Base-by-base conservation (phyloP, 306 rosid species). In the Senna tora region DNA sequence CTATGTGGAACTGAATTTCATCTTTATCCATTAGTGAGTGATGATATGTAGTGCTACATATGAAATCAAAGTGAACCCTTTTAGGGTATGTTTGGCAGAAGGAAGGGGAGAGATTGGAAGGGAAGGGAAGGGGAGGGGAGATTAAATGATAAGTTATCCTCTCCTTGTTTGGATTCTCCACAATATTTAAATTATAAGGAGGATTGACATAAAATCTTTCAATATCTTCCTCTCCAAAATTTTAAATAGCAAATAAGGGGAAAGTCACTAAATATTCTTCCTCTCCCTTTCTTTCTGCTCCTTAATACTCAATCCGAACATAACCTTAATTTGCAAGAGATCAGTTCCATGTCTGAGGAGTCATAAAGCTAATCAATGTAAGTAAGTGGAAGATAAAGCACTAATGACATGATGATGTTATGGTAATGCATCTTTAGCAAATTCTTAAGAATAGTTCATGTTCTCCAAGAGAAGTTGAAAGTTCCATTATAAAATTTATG, bases 401-500 rank as follows among this genome's bases (percentile, higher is more conserved):
- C 21, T 41, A 11, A 65, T 42, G 38, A 28, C 5, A 36, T 9
- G 17, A 30, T 55, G 7, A 50, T 20, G 54, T 74, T 45, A 32
- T 55, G 17, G 9, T 13, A 16, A 58, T 58, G 45, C 19, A 47
- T 20, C 21, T 58, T 68, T 59, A 39, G 50, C 32, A 19, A n/a
- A 21, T 60, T 36, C 4, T 20, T 41, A 5, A 16, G 39, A 7
- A 38, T 9, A 50, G n/a, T 39, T 57, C 61, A 36, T 56, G 13
- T 42, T 22, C 53, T 57, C 36, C 46, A 12, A 25, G 42, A 43
- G 19, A 66, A 55, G 12, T 9, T 45, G 73, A 13, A 20, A 54
- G 14, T 55, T 56, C 43, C 20, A 30, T 57, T 32, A 17, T 60
- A n/a, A 66, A 30, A 17, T 51, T 79, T 73, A 39, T 22, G 30